Conservation (phyloP, 78 protist genomes). For the Bigelowiella natans region DNA sequence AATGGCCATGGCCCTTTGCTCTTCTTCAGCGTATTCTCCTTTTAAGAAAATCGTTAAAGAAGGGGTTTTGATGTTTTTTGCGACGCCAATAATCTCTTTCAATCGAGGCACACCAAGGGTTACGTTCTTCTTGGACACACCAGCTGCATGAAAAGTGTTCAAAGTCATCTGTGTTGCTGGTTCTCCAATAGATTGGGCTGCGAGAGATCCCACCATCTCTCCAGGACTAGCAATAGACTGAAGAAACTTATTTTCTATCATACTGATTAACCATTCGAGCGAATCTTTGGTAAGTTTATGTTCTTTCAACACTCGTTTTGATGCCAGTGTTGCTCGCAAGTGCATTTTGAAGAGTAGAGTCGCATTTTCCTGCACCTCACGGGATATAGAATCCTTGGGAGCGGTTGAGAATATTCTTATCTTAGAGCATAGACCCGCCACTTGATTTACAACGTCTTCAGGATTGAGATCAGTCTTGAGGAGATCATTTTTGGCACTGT, state of each 20-base stretch:
- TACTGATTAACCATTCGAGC: conserved; percentile 85
- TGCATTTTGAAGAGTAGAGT: conserved; percentile 59
- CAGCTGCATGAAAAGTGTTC: conserved; percentile 99
- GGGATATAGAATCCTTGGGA: conserved; percentile 23
- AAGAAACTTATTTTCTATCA: conserved; percentile 66
- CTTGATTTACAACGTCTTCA: conserved; percentile 31
- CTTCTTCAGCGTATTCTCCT: background rate
- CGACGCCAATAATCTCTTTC: conserved; percentile 92
- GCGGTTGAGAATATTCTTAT: background rate
- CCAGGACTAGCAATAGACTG: conserved; percentile 74
- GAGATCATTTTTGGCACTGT: too few species aligned
- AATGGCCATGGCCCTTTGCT: background rate
- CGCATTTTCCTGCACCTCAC: conserved; percentile 64
- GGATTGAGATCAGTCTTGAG: conserved; percentile 59
- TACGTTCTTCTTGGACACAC: conserved; percentile 94
- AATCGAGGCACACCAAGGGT: conserved; percentile 65
- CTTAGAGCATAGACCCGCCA: conserved; percentile 17
- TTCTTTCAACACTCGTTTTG: conserved; percentile 32
- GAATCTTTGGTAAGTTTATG: conserved; percentile 62
- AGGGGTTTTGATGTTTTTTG: conserved; percentile 79
- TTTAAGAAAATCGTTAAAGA: conserved; percentile 51
- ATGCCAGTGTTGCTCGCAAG: conserved; percentile 52
- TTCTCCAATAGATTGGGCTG: conserved; percentile 98
- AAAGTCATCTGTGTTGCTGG: conserved; percentile 99
- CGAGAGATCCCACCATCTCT: conserved; percentile 86